phyloP scores from a whole-genome alignment of 176 grass and related monocot genomes.

The Miscanthus lutarioriparius region DNA sequence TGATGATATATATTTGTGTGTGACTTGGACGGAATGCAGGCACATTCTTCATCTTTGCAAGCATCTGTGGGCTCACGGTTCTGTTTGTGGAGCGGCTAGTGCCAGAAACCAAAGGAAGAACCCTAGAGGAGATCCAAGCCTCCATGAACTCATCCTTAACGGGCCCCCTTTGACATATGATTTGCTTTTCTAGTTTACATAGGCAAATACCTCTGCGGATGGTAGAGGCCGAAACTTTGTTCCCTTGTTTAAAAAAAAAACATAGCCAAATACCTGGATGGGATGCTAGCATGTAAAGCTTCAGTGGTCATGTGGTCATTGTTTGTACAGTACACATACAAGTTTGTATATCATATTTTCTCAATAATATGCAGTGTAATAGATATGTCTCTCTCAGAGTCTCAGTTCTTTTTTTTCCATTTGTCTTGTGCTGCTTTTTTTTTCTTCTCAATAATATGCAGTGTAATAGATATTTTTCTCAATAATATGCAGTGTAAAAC shows the following conservation, averaged over 20 bases:
- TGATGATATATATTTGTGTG: not conserved
- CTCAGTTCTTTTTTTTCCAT: too few relatives aligned
- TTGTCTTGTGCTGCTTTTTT: too few relatives aligned
- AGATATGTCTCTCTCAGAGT: not conserved
- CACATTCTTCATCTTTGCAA: conserved; percentile 78
- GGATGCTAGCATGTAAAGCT: not conserved
- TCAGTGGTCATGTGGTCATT: not conserved
- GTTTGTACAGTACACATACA: not conserved
- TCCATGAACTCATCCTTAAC: conserved; percentile 55
- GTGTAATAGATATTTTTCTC: too few relatives aligned
- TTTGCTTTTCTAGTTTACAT: not conserved
- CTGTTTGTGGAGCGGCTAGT: conserved; percentile 68
- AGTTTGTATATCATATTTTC: not conserved
- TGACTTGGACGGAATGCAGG: conserved; percentile 33
- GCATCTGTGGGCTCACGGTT: conserved; percentile 59
- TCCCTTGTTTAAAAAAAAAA: too few relatives aligned
- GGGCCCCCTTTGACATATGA: not conserved
- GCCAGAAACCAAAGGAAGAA: conserved; percentile 85
- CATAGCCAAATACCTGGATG: not conserved
- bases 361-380: not conserved
- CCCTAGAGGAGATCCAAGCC: conserved; percentile 81
- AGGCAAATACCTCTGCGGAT: not conserved
- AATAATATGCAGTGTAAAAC: too few relatives aligned
- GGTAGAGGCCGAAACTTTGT: too few relatives aligned
- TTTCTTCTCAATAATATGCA: too few relatives aligned